phyloP scores from a whole-genome alignment of 2,329 filamentous ascomycete species.

The Calycina herbarum region DNA sequence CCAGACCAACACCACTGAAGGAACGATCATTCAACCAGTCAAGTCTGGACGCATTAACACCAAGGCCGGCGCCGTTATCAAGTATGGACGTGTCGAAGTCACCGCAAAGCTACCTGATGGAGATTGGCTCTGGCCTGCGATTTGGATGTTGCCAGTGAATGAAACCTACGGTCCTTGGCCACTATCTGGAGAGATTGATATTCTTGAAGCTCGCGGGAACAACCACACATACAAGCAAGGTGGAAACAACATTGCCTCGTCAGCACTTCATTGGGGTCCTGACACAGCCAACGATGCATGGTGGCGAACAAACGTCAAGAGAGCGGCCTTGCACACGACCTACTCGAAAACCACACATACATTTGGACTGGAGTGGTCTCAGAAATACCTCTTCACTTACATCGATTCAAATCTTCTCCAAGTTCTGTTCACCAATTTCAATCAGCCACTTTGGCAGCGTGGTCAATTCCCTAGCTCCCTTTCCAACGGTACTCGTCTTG shows the following conservation, averaged over 20 bases:
- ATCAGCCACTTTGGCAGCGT: slow-evolving; percentile 65
- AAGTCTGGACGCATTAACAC: slow-evolving; percentile 79
- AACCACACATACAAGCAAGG: slow-evolving; percentile 74
- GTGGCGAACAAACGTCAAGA: slow-evolving; percentile 83
- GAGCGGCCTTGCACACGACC: slow-evolving; percentile 70
- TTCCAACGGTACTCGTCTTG: slow-evolving; percentile 64
- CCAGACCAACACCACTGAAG: slow-evolving; percentile 74
- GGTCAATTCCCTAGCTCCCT: slow-evolving; percentile 66
- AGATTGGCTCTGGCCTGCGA: slow-evolving; percentile 91
- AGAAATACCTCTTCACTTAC: slow-evolving; percentile 87
- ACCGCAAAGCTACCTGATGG: slow-evolving; percentile 72
- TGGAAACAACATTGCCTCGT: slow-evolving; percentile 78
- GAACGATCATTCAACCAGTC: slow-evolving; percentile 74
- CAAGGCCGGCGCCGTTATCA: slow-evolving; percentile 67
- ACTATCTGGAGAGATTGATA: slow-evolving; percentile 79
- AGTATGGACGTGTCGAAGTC: slow-evolving; percentile 80
- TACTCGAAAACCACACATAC: slow-evolving; percentile 71
- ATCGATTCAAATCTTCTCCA: slow-evolving; percentile 78
- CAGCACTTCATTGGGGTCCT: slow-evolving; percentile 81
- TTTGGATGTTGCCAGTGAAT: slow-evolving; percentile 81
- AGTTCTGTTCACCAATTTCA: slow-evolving; percentile 76
- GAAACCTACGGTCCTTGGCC: slow-evolving; percentile 77
- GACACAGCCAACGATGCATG: slow-evolving; percentile 70
- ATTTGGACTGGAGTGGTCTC: slow-evolving; percentile 81
- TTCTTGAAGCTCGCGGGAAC: slow-evolving; percentile 79